Evolutionary conservation across 129 eudicot genomes (phyloP).

Genomic region (Artemisia argyi): DNA sequence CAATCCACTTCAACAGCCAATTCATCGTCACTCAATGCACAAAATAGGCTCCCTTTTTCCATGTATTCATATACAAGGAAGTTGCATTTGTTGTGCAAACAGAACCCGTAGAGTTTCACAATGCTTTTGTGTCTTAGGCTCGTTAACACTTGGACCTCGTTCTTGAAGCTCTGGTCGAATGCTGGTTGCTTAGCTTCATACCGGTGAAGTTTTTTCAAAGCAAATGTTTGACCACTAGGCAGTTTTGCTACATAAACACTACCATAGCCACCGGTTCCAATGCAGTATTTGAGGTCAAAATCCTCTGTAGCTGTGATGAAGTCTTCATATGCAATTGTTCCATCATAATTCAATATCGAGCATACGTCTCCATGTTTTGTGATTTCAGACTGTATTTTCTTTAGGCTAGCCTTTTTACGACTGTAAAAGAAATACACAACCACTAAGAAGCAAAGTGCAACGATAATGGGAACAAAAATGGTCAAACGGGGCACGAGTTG

Average conservation of each 20-base stretch:
- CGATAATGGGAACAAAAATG: too few relatives aligned
- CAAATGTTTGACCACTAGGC: too few relatives aligned
- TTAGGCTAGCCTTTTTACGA: too few relatives aligned
- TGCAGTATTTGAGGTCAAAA: conserved; percentile 40
- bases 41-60: conserved; percentile 45
- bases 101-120: conserved; percentile 35
- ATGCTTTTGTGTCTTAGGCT: conserved; percentile 30
- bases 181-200: conserved; percentile 17
- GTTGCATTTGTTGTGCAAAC: conserved; percentile 27
- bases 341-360: too few relatives aligned
- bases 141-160: conserved; percentile 31
- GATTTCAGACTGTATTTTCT: too few relatives aligned
- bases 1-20: conserved; percentile 35
- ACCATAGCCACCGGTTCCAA: conserved; percentile 47
- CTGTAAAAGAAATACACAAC: too few relatives aligned
- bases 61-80: conserved; percentile 41
- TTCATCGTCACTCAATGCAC: conserved; percentile 21
- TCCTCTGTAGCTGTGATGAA: conserved; percentile 37
- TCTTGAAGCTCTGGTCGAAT: conserved; percentile 30
- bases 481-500: too few relatives aligned
- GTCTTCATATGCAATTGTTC: too few relatives aligned
- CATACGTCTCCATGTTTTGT: too few relatives aligned
- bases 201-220: too few relatives aligned
- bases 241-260: conserved; percentile 33
- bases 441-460: too few relatives aligned